phyloP scores from a whole-genome alignment of 2,329 filamentous ascomycete species.

The Spiromastix sp. region DNA sequence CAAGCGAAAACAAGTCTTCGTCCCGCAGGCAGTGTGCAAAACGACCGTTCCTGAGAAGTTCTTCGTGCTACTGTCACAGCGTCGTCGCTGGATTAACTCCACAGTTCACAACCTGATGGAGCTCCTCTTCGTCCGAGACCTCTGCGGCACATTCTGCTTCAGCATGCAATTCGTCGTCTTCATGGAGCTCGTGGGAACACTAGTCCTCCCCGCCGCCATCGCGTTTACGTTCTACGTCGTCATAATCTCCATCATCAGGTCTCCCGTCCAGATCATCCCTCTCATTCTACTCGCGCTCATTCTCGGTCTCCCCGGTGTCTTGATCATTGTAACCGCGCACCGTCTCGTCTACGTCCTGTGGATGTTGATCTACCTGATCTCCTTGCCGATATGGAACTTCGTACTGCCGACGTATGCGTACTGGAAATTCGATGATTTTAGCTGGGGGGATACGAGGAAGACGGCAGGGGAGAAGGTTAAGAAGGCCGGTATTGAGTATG shows the following conservation, averaged over 20 bases:
- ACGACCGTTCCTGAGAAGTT: constrained; percentile 92
- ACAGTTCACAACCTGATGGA: constrained; percentile 99
- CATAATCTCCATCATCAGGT: constrained; percentile 71
- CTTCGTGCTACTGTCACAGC: constrained; percentile 82
- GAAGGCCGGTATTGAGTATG: constrained; percentile 74
- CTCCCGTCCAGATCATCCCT: constrained; percentile 74
- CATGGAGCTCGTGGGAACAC: constrained; percentile 85
- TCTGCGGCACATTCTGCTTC: constrained; percentile 98
- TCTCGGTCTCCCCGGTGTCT: constrained; percentile 79
- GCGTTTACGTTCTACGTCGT: constrained; percentile 95
- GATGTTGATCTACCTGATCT: constrained; percentile 94
- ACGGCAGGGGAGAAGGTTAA: constrained; percentile 82
- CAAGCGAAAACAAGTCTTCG: constrained; percentile 97
- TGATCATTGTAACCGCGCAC: constrained; percentile 90
- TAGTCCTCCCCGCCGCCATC: constrained; percentile 92
- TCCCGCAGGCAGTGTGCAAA: constrained; percentile 97
- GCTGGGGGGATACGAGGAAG: constrained; percentile 96
- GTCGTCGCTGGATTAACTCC: constrained; percentile 98
- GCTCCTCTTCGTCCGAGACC: constrained; percentile 83
- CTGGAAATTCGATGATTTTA: constrained; percentile 99
- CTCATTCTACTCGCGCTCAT: constrained; percentile 82
- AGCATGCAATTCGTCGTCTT: constrained; percentile 99
- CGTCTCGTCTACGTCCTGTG: constrained; percentile 84
- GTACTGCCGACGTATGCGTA: constrained; percentile 87
- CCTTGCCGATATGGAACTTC: constrained; percentile 96